Base-by-base conservation (phyloP, 1,284 basidiomycete species). In the Sanguinoderma infundibulare region DNA sequence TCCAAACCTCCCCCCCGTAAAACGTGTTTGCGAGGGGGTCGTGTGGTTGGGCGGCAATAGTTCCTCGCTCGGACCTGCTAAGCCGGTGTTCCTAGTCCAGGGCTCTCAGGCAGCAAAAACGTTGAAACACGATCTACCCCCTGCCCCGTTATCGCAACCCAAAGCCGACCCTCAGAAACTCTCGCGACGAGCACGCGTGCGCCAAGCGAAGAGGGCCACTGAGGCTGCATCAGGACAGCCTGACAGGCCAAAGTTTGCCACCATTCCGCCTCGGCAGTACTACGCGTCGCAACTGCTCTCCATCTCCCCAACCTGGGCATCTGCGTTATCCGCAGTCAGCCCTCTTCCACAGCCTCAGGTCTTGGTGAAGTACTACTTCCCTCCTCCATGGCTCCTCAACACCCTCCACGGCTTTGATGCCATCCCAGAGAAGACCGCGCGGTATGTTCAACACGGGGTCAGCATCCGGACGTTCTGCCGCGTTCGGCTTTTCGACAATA, bases 381-480 rank as follows among this genome's bases (percentile, higher is more conserved):
- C 60, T 8, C 60, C 60, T 0, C 56, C 60, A 0, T 62, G 42
- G 46, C 12, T 62, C 26, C 6, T 62, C 1, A 56, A 59, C 24
- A 14, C 22, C 3, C 40, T 57, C 17, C n/a, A 24, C 8, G 54
- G 35, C 15, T 51, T 54, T 17, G 35, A 36, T 1, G 12, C 20
- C 30, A 50, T 26, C 15, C 39, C 36, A 3, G 40, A 57, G 22
- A 57, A 53, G 28, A 22, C 17, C 1, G 15, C 32, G 22, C 22
- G 51, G 7, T 57, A 57, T 14, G 5, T 57, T n/a, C 60, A 57
- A n/a, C 46, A 61, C 5, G 14, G 44, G 22, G 38, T 57, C 17
- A 5, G 28, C 6, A 57, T 63, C 28, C 50, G 54, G 1, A 17
- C 35, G 1, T 60, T 60, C 44, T 63, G 58, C 20, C 50, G 35